phyloP scores from a whole-genome alignment of 139 green algal species.

The Haematococcus lacustris region DNA sequence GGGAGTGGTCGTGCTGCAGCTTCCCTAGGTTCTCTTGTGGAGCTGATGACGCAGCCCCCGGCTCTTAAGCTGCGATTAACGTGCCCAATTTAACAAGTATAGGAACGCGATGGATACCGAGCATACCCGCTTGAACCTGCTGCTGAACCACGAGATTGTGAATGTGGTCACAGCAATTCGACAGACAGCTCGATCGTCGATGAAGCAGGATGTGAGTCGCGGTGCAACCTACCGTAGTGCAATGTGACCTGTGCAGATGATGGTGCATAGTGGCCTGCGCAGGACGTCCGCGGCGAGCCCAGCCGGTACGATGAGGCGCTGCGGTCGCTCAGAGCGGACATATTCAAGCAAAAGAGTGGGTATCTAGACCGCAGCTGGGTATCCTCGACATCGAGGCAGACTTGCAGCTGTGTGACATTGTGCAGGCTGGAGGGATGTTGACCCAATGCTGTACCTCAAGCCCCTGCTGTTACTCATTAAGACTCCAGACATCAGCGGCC shows the following conservation, averaged over 20 bases:
- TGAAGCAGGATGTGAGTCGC: conserved; percentile 8
- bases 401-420: neutral
- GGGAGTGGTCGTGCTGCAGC: no score
- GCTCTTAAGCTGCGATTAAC: no score
- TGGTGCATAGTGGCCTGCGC: conserved; percentile 25
- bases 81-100: no score
- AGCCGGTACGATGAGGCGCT: conserved; percentile 78
- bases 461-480: conserved; percentile 89
- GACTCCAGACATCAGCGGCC: conserved; percentile 79
- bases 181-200: conserved; percentile 65
- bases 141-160: conserved; percentile 73
- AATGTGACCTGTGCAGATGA: neutral
- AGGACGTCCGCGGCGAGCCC: conserved; percentile 78
- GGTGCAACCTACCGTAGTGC: neutral
- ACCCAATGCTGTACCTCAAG: conserved; percentile 75
- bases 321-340: conserved; percentile 57
- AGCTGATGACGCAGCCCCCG: no score
- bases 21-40: no score
- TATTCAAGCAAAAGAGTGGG: conserved; percentile 69
- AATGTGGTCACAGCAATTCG: conserved; percentile 78
- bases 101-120: no score
- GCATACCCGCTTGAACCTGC: conserved; percentile 40
- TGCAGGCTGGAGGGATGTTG: conserved; percentile 62
- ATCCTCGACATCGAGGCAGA: neutral
- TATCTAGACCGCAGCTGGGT: neutral